Base-by-base conservation (phyloP, 176 grass and related monocot genomes). In the Thinopyrum elongatum region DNA sequence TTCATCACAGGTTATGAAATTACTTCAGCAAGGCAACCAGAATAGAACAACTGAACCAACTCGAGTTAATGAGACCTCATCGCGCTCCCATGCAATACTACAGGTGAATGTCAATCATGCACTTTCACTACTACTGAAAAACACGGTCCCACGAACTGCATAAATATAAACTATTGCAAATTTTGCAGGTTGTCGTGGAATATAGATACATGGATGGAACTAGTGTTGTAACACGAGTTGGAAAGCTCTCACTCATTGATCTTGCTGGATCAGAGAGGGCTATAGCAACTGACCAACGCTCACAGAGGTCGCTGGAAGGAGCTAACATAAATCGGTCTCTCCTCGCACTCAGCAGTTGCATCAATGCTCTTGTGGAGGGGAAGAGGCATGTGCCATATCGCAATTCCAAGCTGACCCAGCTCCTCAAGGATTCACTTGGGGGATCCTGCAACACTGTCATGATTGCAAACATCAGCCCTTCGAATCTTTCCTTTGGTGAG, bases 211-310 rank as follows among this genome's bases (percentile, higher is more conserved):
- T 90, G 73, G 85, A 99, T 83, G 87, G 86, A 65, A 76, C 38
- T 44, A 92, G 47, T 10, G 39, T 91, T 60, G 76, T 86, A 33
- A 91, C 86, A 69, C 79, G 86, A 80, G 66, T 91, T 12, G 97
- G 94, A 66, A 99, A 99, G 81, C 90, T 99, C 23, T 99, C 97
- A 23, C 90, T 99, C 30, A 94, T 99, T 15, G 97, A 99, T 80
- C 86, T 99, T 59, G 97, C 97, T 68, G 97, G 97, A 85, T 99
- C 97, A 86, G 97, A 99, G 87, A 90, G 97, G 85, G 97, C 97
- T 55, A 65, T 94, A 61, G 97, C 97, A 77, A 99, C 97, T 14
- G 97, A 99, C 44, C 94, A 96, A 87, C 84, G 92, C 4, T 93
- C 88, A 25, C 94, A 80, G 72, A 88, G 97, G 76, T 96, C 97